These are phyloP conservation scores for Hymenotorrendiella dingleyae DNA, from an alignment of 2,329 filamentous ascomycete species.

Conservation along the genomic window DNA sequence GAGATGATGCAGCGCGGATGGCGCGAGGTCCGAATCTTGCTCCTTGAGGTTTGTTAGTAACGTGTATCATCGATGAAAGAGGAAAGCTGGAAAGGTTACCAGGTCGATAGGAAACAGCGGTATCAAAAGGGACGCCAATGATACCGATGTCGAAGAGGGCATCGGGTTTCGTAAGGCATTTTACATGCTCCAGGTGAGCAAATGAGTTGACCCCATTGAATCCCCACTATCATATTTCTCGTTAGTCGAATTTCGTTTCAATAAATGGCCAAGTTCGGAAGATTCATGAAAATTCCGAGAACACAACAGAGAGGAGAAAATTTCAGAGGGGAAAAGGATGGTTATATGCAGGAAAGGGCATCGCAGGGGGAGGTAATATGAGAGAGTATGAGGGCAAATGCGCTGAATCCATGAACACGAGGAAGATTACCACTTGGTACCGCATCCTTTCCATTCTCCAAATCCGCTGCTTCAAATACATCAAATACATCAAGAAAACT, in stretches of 20 bases:
- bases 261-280: not conserved
- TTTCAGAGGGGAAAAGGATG: too few species aligned
- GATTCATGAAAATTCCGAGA: not conserved
- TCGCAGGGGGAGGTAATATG: too few species aligned
- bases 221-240: constrained; percentile 40
- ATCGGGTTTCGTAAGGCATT: constrained; percentile 61
- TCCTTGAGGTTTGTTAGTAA: constrained; percentile 36
- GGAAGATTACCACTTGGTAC: too few species aligned
- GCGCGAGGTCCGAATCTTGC: constrained; percentile 82
- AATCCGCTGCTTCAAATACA: too few species aligned
- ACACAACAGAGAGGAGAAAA: too few species aligned
- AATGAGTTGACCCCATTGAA: constrained; percentile 73
- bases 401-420: too few species aligned
- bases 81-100: constrained; percentile 36
- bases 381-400: constrained; percentile 2
- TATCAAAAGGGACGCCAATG: constrained; percentile 69
- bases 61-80: constrained; percentile 21
- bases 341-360: too few species aligned
- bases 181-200: constrained; percentile 63
- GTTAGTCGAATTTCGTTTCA: constrained; percentile 2
- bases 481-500: constrained; percentile 26
- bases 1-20: constrained; percentile 75
- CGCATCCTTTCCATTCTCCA: too few species aligned
- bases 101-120: constrained; percentile 63
- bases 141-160: constrained; percentile 65